Conservation (phyloP, 2,329 filamentous ascomycete genomes). For the Penicillium sp. region DNA sequence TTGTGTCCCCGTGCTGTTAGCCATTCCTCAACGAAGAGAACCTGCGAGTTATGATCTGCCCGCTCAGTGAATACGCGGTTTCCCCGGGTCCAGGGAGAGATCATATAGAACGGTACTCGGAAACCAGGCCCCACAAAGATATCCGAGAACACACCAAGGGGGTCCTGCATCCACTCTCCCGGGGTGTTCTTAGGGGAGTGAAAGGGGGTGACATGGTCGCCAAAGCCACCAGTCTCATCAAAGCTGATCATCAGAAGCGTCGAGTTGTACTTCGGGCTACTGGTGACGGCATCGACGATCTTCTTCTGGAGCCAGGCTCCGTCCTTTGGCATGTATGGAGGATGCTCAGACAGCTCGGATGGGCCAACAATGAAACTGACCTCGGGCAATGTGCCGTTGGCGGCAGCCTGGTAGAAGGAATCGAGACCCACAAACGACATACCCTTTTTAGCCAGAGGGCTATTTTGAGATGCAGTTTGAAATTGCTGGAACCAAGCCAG, state of each 20-base stretch:
- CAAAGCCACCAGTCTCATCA: constrained; percentile 55
- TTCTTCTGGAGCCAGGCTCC: constrained; percentile 56
- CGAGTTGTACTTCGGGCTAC: constrained; percentile 49
- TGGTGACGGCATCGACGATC: constrained; percentile 51
- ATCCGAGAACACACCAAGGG: constrained; percentile 42
- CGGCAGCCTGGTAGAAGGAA: constrained; percentile 51
- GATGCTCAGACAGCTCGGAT: constrained; percentile 53
- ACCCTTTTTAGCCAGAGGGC: constrained; percentile 47
- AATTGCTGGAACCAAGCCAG: constrained; percentile 55
- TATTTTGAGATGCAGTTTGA: constrained; percentile 44
- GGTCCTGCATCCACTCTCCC: constrained; percentile 54
- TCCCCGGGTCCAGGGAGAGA: constrained; percentile 56
- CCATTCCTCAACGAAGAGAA: constrained; percentile 55
- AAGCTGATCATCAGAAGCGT: constrained; percentile 53
- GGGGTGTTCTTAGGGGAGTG: constrained; percentile 49
- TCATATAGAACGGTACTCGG: constrained; percentile 55
- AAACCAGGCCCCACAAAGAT: constrained; percentile 47
- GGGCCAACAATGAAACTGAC: constrained; percentile 53
- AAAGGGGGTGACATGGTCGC: constrained; percentile 55
- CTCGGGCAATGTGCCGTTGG: constrained; percentile 51
- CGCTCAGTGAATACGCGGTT: constrained; percentile 55
- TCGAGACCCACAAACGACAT: constrained; percentile 49
- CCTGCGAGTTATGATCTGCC: constrained; percentile 55
- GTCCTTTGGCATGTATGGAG: constrained; percentile 53
- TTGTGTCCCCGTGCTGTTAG: constrained; percentile 44